Evolutionary conservation across 176 grass and related monocot genomes (phyloP), one percentile per base, ranked within the genome.

Genomic region (Hyparrhenia diplandra): DNA sequence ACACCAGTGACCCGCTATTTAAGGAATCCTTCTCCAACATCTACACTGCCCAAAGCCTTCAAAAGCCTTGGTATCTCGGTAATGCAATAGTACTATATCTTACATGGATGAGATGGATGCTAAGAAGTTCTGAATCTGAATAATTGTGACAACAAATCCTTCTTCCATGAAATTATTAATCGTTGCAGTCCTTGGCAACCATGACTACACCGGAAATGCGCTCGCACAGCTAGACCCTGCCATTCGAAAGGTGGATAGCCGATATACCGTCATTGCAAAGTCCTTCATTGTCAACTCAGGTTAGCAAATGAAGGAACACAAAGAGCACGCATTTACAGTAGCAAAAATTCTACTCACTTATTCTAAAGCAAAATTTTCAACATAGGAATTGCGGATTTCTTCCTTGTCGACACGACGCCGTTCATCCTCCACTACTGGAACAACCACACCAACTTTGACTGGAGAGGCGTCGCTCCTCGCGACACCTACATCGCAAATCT

Each of bases 51-150:
- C 54, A 89, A 3, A 86, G 95, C 84, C 71, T 98, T 18, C 92
- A 98, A 77, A 98, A 82, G 75, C 88, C 86, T 58, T 98, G 95
- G 95, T 98, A 93, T 46, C 80, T 81, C 5, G 90, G 95, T 97
- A 97, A 55, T 55, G 51, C 51, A 52, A 52, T 36, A 36, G 34
- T 36, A 36, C 4, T 2, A 32, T 36, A 36, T 36, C 34, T 4
- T 36, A 36, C 34, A 2, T 36, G 2, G 0, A 13, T 10, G 13
- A 18, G 4, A 18, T 49, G 64, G 8, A 32, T 37, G 8, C 31
- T 49, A 18, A 18, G 5, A 1, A 67, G 8, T 20, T 20, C 31
- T 37, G 20, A 13, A 40, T 21, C n/a, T n/a, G n/a, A n/a, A n/a
- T n/a, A 67, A 1, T 1, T 6, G 51, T n/a, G 51, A 6, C 1